Base-by-base conservation (phyloP, 2,329 filamentous ascomycete genomes). In the Fusarium mundagurra region DNA sequence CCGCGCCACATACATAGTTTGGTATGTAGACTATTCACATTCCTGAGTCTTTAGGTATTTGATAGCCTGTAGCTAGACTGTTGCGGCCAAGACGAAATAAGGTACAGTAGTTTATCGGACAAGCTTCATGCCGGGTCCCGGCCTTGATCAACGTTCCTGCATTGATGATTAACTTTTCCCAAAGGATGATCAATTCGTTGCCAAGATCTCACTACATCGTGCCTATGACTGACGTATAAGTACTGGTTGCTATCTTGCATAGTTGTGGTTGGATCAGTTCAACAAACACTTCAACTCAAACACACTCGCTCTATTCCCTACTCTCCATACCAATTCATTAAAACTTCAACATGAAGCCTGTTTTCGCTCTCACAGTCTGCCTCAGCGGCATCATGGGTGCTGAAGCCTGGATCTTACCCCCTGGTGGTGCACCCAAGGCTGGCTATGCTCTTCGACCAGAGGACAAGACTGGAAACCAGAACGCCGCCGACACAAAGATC, bases 71-170 rank as follows among this genome's bases (percentile, higher is more conserved):
- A 38, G 38, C 57, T 57, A 69, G 38, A 54, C 57, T 39, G 34
- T 69, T 69, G 57, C 65, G 65, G 67, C 65, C 62, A 45, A 20
- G n/a, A 14, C 24, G 39, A 22, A 31, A 33, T 1, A 31, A 38
- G 51, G 41, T 18, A 34, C 61, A 43, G 36, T 43, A 7, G 13
- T 24, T 48, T 38, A 9, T 51, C 38, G 41, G 45, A 10, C 29
- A 48, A 36, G 34, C 27, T 16, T 48, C 41, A 64, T 69, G 65
- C 44, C 41, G n/a, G 50, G 67, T 47, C 67, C 67, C 67, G 65
- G 17, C 51, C 59, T 22, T 43, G 39, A 67, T 31, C 51, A 53
- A 34, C 65, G 65, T 69, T 69, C 67, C 67, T 69, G 54, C 22
- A 38, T 55, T 14, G 16, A 9, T 8, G 17, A 53, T 58, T 33